Evolutionary conservation across 164 flowering plant genomes (phyloP).

Genomic region (Liriodendron chinense): DNA sequence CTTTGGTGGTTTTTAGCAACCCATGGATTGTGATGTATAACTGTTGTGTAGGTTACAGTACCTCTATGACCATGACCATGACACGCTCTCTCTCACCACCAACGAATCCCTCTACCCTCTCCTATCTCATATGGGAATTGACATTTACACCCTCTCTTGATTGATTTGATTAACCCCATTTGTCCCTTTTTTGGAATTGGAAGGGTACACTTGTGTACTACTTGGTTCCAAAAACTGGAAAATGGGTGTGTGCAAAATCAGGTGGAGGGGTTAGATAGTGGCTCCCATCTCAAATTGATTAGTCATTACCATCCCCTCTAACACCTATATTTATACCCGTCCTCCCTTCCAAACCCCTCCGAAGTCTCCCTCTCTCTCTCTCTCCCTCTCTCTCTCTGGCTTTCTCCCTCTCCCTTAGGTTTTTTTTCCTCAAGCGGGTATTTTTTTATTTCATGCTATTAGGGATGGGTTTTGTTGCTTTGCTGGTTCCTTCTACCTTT

Average conservation of each 20-base stretch:
- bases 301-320: slow-evolving; percentile 23
- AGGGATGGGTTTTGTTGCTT: slow-evolving; percentile 12
- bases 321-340: slow-evolving; percentile 14
- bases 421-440: slow-evolving; percentile 13
- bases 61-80: slow-evolving; percentile 17
- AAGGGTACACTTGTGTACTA: background rate
- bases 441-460: slow-evolving; percentile 11
- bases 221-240: background rate
- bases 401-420: background rate
- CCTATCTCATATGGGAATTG: background rate
- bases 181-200: background rate
- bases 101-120: background rate
- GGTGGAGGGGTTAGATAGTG: background rate
- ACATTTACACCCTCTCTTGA: background rate
- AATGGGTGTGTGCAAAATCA: background rate
- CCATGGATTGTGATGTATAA: slow-evolving; percentile 56
- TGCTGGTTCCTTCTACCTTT: slow-evolving; percentile 7
- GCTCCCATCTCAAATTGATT: background rate
- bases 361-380: slow-evolving; percentile 10
- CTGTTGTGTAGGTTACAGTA: slow-evolving; percentile 36
- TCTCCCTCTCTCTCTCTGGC: background rate
- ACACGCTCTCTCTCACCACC: slow-evolving; percentile 22
- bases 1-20: slow-evolving; percentile 32
- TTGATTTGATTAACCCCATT: background rate
- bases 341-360: slow-evolving; percentile 1